Evolutionary conservation across 345 rosid genomes (phyloP).

Genomic region (Boechera divaricarpa): DNA sequence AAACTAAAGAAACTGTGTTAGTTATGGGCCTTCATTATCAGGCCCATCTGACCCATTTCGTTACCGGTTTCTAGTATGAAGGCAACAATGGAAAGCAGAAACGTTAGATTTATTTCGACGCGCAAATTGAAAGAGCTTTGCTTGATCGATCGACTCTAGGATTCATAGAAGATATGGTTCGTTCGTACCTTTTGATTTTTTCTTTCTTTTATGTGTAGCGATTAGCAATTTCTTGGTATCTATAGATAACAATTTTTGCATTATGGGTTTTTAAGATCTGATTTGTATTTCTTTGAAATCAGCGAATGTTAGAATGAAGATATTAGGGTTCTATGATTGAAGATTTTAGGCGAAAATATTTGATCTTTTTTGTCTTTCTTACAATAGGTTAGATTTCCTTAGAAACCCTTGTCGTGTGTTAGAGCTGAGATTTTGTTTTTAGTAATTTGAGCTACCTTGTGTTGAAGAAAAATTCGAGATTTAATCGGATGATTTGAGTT

Average conservation of each 20-base stretch:
- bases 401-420: not conserved
- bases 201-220: not conserved
- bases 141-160: not conserved
- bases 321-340: not conserved
- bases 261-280: slow-evolving; percentile 32
- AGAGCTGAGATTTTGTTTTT: slow-evolving; percentile 18
- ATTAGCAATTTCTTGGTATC: not conserved
- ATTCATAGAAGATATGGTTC: slow-evolving; percentile 36
- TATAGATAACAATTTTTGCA: slow-evolving; percentile 12
- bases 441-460: not conserved
- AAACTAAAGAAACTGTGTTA: not conserved
- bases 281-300: not conserved
- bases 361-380: not conserved
- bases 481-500: not conserved
- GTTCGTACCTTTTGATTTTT: slow-evolving; percentile 10
- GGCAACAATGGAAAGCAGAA: slow-evolving; percentile 3
- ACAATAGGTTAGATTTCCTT: not conserved
- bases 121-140: slow-evolving; percentile 22
- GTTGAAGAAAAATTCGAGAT: not conserved
- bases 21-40: slow-evolving; percentile 12
- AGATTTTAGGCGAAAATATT: not conserved
- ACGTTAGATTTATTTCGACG: slow-evolving; percentile 23
- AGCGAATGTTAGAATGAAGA: not conserved
- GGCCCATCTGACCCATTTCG: slow-evolving; percentile 14
- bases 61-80: slow-evolving; percentile 11